Percentiles rank a stretch among this genome's conserved stretches.
phyloP scores from a whole-genome alignment of 495 filamentous ascomycete species.

The Podospora sp. region DNA sequence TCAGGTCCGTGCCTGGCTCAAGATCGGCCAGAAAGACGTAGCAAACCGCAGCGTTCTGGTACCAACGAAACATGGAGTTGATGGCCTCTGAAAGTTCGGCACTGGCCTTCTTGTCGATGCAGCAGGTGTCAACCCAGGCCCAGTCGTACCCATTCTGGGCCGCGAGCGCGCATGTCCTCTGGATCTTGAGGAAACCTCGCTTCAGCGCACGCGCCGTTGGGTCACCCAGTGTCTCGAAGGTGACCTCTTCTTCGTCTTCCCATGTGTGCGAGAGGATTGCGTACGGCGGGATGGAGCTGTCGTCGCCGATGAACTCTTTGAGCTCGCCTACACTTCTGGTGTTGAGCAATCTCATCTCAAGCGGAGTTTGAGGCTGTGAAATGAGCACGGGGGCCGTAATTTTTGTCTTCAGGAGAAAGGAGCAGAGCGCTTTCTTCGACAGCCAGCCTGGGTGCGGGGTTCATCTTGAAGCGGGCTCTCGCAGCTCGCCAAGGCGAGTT shows the following conservation, averaged over 20 bases:
- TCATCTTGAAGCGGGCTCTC: too few species aligned
- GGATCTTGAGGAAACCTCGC: background rate
- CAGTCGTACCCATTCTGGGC: background rate
- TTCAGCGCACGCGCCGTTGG: too few species aligned
- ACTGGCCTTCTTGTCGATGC: slow-evolving; percentile 3
- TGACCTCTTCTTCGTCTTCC: slow-evolving; percentile 1
- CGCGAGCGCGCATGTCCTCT: background rate
- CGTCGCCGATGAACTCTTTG: slow-evolving; percentile 3
- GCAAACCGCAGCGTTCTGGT: slow-evolving; percentile 2
- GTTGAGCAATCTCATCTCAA: background rate
- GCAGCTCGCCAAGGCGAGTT: too few species aligned
- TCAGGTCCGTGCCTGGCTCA: background rate
- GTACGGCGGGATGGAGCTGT: background rate
- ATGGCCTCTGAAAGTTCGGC: background rate
- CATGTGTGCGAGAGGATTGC: slow-evolving; percentile 11
- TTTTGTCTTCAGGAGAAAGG: background rate
- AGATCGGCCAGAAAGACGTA: slow-evolving; percentile 4
- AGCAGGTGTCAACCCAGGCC: slow-evolving; percentile 10
- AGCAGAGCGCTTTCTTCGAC: too few species aligned
- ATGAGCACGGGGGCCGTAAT: background rate
- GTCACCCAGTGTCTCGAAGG: background rate
- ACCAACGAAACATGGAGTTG: slow-evolving; percentile 9
- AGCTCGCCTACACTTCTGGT: background rate
- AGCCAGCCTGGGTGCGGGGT: too few species aligned
- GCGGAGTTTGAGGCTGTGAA: too few species aligned